A percentile compares a stretch with the other conserved stretches of the same genome.
These are phyloP conservation scores for Acacia concinna DNA, from an alignment of 331 rosid species.

Conservation along the genomic window DNA sequence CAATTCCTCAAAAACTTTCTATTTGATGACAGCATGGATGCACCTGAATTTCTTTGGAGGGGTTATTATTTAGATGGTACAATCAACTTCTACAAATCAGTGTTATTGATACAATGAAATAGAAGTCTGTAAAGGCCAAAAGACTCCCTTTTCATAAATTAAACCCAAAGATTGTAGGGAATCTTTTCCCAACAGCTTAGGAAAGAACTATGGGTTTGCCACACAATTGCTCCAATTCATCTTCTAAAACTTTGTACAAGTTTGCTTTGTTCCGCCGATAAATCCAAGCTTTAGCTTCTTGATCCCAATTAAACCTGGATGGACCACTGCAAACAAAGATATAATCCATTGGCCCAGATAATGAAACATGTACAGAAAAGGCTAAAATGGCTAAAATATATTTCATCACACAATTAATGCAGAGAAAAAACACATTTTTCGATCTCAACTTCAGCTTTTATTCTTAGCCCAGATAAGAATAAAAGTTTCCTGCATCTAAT, in stretches of 20 bases:
- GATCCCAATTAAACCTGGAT: constrained; percentile 89
- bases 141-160: not conserved
- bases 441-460: too few relatives aligned
- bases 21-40: not conserved
- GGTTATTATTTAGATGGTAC: constrained; percentile 34
- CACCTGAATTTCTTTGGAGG: not conserved
- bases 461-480: not conserved
- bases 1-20: not conserved
- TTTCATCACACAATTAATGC: not conserved
- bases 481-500: not conserved
- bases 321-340: constrained; percentile 69
- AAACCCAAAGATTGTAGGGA: not conserved
- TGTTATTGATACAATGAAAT: not conserved
- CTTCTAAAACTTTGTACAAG: constrained; percentile 55
- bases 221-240: constrained; percentile 67
- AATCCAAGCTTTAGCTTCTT: constrained; percentile 61
- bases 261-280: constrained; percentile 70
- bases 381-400: not conserved
- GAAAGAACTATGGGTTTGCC: constrained; percentile 66
- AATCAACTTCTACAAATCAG: not conserved
- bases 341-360: not conserved
- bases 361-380: not conserved
- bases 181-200: constrained; percentile 26
- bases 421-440: not conserved
- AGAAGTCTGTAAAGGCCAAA: not conserved